A percentile compares a stretch with the other conserved stretches of the same genome.
These are phyloP conservation scores for Vanderwaltozyma polyspora DNA, from an alignment of 805 yeast genomes.

Conservation along the genomic window DNA sequence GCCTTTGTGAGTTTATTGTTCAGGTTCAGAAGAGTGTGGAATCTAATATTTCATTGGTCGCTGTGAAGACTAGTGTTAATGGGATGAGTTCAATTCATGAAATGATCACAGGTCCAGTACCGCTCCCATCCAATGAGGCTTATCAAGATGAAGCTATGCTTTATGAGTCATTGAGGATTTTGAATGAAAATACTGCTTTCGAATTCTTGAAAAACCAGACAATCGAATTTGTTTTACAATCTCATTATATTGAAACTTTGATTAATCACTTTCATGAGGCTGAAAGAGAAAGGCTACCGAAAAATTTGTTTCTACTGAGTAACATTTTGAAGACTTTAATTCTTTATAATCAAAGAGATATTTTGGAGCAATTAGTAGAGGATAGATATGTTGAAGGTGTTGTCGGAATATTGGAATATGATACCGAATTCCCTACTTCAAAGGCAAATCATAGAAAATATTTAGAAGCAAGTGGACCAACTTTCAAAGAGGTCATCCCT, in stretches of 20 bases:
- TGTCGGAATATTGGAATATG: conserved; percentile 79
- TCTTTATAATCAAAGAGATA: conserved; percentile 55
- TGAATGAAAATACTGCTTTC: conserved; percentile 52
- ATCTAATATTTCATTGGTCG: conserved; percentile 59
- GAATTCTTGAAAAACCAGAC: conserved; percentile 48
- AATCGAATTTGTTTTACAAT: conserved; percentile 43
- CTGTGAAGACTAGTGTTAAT: conserved; percentile 41
- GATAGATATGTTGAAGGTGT: conserved; percentile 46
- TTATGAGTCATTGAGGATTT: conserved; percentile 39
- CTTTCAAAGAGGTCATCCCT: conserved; percentile 63
- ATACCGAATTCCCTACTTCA: conserved; percentile 69
- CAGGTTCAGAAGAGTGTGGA: conserved; percentile 51
- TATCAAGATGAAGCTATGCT: conserved; percentile 35
- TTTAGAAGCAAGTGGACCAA: conserved; percentile 37
- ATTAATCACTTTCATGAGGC: conserved; percentile 42
- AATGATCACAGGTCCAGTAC: conserved; percentile 68
- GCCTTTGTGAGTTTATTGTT: conserved; percentile 69
- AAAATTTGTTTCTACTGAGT: conserved; percentile 53
- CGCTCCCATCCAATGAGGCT: conserved; percentile 50
- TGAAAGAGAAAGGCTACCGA: conserved; percentile 43
- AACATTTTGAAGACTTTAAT: conserved; percentile 62
- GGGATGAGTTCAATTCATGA: conserved; percentile 53
- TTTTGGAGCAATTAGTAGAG: conserved; percentile 46
- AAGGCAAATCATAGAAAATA: conserved; percentile 74
- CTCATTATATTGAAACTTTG: conserved; percentile 43